Conservation (phyloP, 257 asterid genomes). For the Solanum paucissectum region DNA sequence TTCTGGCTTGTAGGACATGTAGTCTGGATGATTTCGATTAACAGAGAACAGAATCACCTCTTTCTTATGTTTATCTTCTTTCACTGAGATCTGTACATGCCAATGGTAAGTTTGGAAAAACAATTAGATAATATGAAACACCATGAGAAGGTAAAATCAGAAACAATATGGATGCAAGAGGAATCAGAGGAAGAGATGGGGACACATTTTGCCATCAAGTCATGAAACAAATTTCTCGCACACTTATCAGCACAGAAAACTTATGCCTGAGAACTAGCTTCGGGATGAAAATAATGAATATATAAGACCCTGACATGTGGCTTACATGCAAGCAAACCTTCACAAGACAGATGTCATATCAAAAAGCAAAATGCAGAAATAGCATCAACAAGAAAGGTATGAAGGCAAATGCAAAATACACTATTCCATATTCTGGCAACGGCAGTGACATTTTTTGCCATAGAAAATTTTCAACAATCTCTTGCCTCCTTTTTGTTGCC, state of each 20-base stretch:
- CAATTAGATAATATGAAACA: not conserved
- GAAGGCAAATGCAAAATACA: not conserved
- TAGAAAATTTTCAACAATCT: not conserved
- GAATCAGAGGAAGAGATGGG: not conserved
- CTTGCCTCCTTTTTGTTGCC: not conserved
- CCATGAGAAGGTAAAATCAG: not conserved
- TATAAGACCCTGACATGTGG: not conserved
- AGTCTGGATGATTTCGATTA: slow-evolving; percentile 72
- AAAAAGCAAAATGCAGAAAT: not conserved
- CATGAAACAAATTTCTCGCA: not conserved
- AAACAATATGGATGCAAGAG: not conserved
- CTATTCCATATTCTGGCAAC: not conserved
- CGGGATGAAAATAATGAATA: not conserved
- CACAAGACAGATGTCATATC: not conserved
- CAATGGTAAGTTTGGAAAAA: slow-evolving; percentile 4
- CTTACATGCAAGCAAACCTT: not conserved
- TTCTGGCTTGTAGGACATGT: slow-evolving; percentile 74
- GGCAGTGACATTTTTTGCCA: not conserved
- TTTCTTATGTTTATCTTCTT: slow-evolving; percentile 89
- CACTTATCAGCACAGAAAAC: not conserved
- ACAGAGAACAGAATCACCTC: slow-evolving; percentile 51
- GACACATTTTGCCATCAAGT: not conserved
- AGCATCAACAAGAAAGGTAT: not conserved
- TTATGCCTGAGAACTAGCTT: not conserved
- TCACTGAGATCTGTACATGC: slow-evolving; percentile 59